Base-by-base conservation (phyloP, 345 rosid genomes). In the Citrus inodora region DNA sequence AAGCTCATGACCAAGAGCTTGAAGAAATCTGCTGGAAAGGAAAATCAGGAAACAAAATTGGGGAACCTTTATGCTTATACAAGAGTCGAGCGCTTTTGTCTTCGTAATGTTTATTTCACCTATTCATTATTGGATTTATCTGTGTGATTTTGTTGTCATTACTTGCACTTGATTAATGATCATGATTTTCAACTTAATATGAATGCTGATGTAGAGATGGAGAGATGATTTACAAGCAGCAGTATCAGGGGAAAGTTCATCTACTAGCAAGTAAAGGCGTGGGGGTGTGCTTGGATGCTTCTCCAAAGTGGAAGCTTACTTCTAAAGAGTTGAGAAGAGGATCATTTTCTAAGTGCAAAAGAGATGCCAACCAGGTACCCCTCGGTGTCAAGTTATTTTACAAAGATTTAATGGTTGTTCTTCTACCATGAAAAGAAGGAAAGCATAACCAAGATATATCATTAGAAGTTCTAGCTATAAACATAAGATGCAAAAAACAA, bases 311-410 rank as follows among this genome's bases (percentile, higher is more conserved):
- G 72, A 95, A 83, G 89, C 91, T 87, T 78, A 88, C 94, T 73
- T 89, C 98, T 0, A 89, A 86, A 76, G 96, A 91, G 68, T 68
- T 78, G 64, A 87, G 82, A 62, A 87, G 88, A 70, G 87, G 86
- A 46, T 80, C 92, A 42, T 91, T 92, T 71, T 92, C 97, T 16
- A 88, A 84, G 76, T 94, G 98, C 87, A 89, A 80, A 78, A 61
- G 80, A 79, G 92, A 89, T 72, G 88, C 94, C 67, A 96, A 91
- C 84, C 99, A 94, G 97, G 99, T 96, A 84, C 63, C 3, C 53
- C 30, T 75, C 13, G 16, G 58, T 48, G 27, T 32, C 56, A 28
- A 28, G 48, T 59, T 64, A 40, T 46, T 30, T 70, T 25, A 70
- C 19, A 68, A 51, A 55, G 61, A 61, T 80, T 48, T 28, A 28